phyloP scores from a whole-genome alignment of 768 basidiomycete genomes.

The Fomitopsis pulvina region DNA sequence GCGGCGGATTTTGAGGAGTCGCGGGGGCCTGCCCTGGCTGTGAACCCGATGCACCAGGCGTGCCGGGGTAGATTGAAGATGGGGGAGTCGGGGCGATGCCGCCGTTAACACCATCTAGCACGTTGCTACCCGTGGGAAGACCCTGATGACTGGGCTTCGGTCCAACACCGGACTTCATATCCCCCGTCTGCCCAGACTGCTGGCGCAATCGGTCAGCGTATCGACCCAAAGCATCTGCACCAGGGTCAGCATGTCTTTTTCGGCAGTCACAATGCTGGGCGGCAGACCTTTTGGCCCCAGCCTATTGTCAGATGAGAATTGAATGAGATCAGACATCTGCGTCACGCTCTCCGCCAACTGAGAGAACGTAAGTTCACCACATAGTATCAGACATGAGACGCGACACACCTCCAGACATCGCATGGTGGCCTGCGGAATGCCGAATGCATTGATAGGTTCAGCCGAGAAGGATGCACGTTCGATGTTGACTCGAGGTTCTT shows the following conservation, averaged over 20 bases:
- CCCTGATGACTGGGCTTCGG: not conserved
- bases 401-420: slow-evolving; percentile 69
- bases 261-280: slow-evolving; percentile 10
- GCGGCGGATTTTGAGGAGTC: slow-evolving; percentile 44
- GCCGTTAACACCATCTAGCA: slow-evolving; percentile 9
- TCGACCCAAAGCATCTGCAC: slow-evolving; percentile 35
- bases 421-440: slow-evolving; percentile 87
- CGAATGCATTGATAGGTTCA: slow-evolving; percentile 84
- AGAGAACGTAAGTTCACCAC: not conserved
- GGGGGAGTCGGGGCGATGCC: not conserved
- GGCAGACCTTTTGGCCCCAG: slow-evolving; percentile 65
- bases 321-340: slow-evolving; percentile 73
- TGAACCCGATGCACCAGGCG: slow-evolving; percentile 9
- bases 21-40: slow-evolving; percentile 24
- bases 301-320: slow-evolving; percentile 45
- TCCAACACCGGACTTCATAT: not conserved
- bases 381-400: not conserved
- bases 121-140: not conserved
- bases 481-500: slow-evolving; percentile 57
- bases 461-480: slow-evolving; percentile 64
- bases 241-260: not conserved
- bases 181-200: not conserved
- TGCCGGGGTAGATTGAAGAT: not conserved
- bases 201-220: slow-evolving; percentile 33
- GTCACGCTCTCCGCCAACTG: slow-evolving; percentile 78